phyloP scores from a whole-genome alignment of 495 filamentous ascomycete species.

The Penicillium egyptiacum region DNA sequence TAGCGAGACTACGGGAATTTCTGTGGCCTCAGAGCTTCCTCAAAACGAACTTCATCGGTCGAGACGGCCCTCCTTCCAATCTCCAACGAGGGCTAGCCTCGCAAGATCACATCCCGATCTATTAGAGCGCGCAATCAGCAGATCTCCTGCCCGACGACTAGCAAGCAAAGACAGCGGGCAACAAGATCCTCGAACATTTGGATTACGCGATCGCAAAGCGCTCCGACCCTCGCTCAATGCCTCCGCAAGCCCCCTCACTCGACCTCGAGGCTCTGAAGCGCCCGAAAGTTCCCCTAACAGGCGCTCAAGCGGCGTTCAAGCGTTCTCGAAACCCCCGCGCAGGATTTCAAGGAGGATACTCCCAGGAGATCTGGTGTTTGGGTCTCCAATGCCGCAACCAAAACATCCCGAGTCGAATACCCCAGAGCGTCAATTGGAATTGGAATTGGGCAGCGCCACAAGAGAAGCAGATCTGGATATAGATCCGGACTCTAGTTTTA shows the following conservation, averaged over 20 bases:
- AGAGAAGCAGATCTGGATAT: constrained; percentile 21
- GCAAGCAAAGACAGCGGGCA: constrained; percentile 20
- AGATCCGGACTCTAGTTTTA: constrained; percentile 30
- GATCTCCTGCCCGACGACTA: constrained; percentile 30
- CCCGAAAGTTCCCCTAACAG: constrained; percentile 33
- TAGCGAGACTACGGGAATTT: constrained; percentile 44
- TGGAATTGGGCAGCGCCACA: constrained; percentile 40
- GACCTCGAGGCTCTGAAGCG: constrained; percentile 33
- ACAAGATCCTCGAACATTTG: constrained; percentile 29
- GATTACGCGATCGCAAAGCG: constrained; percentile 39
- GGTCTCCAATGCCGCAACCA: constrained; percentile 40
- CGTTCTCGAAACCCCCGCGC: constrained; percentile 45
- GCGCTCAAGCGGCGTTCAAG: constrained; percentile 36
- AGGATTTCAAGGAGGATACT: constrained; percentile 42
- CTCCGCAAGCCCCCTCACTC: constrained; percentile 38
- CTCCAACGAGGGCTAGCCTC: constrained; percentile 64
- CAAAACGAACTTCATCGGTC: constrained; percentile 29
- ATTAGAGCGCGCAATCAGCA: constrained; percentile 48
- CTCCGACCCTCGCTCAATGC: constrained; percentile 40
- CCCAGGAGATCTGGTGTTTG: constrained; percentile 44
- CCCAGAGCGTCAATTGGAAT: constrained; percentile 43
- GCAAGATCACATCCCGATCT: constrained; percentile 63
- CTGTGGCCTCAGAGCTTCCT: constrained; percentile 18
- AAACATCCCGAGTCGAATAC: constrained; percentile 27
- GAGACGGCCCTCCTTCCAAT: constrained; percentile 59